Evolutionary conservation across 768 basidiomycete genomes (phyloP), one percentile per base, ranked within the genome.

Genomic region (Psilocybe azurescens): DNA sequence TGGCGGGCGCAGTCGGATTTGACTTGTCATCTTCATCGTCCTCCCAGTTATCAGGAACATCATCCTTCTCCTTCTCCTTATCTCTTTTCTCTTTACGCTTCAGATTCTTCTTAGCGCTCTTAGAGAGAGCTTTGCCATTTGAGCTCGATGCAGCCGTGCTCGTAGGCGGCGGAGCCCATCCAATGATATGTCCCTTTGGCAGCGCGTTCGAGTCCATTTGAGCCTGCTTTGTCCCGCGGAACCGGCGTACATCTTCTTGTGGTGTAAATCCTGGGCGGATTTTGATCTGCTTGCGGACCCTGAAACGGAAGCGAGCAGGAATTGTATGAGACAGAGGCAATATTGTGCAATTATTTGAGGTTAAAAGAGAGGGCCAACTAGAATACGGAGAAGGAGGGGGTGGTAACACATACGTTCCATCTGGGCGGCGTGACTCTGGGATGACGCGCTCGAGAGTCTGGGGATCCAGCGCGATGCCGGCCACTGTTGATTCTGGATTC

Each of bases 211-310:
- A 74, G 60, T 94, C 93, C 80, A 87, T 83, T 71, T 88, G 86
- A 54, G 87, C 82, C 72, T 94, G 92, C 56, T 88, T 86, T 49
- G 87, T 85, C 46, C 91, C 87, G 56, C 93, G 86, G 75, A 95
- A 98, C 52, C 89, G 87, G n/a, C 86, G 83, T 7, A 96, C 84
- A 75, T 98, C 95, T 75, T 98, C 95, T 75, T 95, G 94, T 0
- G 95, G 95, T 4, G 94, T 97, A 76, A 90, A 98, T 0, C 95
- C 95, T 2, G 94, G 95, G 29, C 95, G 83, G 65, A 98, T 89
- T 79, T 90, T 95, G 59, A 91, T 79, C 75, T 95, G 86, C 76
- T 95, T 97, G 64, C 95, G 89, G 36, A 93, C 75, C 52, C 95
- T 97, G 73, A 55, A 60, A 56, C 18, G 29, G 57, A 58, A n/a